Conservation (phyloP, 2,329 filamentous ascomycete species). For the Plenodomus lindquistii region DNA sequence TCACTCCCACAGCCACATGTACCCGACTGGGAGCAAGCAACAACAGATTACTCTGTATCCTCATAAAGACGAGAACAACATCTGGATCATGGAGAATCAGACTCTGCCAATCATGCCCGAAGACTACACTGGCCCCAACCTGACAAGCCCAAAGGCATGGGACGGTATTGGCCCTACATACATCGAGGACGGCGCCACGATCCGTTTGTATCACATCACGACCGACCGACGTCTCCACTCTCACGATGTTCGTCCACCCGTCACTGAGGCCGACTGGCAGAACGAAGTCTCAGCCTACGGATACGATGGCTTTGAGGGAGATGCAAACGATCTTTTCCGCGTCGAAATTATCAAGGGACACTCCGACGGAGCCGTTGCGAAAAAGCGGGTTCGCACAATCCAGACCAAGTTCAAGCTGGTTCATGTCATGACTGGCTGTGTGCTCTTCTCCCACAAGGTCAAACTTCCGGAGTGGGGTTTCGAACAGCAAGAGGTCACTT, state of each 20-base stretch:
- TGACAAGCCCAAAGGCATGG: conserved; percentile 84
- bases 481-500: conserved; percentile 99
- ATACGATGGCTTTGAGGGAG: conserved; percentile 93
- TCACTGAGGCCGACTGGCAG: conserved; percentile 68
- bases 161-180: conserved; percentile 70
- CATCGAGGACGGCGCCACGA: conserved; percentile 77
- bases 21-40: conserved; percentile 95
- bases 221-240: conserved; percentile 93
- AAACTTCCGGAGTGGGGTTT: conserved; percentile 98
- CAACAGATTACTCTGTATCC: conserved; percentile 98
- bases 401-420: conserved; percentile 95
- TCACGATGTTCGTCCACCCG: conserved; percentile 75
- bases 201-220: conserved; percentile 80
- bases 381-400: conserved; percentile 86
- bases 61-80: conserved; percentile 98
- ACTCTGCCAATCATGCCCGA: conserved; percentile 73
- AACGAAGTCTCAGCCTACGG: conserved; percentile 97
- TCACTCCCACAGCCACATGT: conserved; percentile 97
- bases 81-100: conserved; percentile 93
- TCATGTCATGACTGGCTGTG: conserved; percentile 95
- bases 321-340: conserved; percentile 94
- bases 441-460: conserved; percentile 97
- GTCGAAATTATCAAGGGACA: conserved; percentile 92
- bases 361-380: conserved; percentile 77
- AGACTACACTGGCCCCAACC: conserved; percentile 71